Conservation (phyloP, 345 rosid species). For the Bruguiera parviflora region DNA sequence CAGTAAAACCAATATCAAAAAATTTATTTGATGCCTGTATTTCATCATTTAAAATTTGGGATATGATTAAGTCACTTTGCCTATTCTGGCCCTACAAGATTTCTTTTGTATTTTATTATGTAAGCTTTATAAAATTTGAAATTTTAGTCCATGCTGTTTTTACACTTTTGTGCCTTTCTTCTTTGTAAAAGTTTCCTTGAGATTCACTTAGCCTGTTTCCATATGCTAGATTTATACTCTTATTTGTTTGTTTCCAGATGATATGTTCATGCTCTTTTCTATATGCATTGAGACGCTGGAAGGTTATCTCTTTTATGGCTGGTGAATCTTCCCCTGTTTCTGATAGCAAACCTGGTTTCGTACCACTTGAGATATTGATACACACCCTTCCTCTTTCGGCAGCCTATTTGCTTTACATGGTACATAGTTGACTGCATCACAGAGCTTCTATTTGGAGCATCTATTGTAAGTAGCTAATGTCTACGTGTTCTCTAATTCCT, state of each 20-base stretch:
- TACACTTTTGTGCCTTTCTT: background rate
- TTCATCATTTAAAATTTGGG: background rate
- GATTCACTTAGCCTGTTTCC: constrained; percentile 4
- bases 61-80: background rate
- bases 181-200: background rate
- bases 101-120: background rate
- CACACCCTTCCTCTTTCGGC: constrained; percentile 74
- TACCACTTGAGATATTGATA: constrained; percentile 61
- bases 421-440: constrained; percentile 26
- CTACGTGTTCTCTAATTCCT: constrained; percentile 22
- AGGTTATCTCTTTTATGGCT: constrained; percentile 56
- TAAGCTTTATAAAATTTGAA: background rate
- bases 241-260: constrained; percentile 46
- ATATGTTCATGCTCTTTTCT: constrained; percentile 71
- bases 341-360: constrained; percentile 47
- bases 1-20: background rate
- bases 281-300: constrained; percentile 61
- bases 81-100: background rate
- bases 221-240: background rate
- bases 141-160: background rate
- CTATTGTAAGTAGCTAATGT: constrained; percentile 8
- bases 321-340: constrained; percentile 50
- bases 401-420: constrained; percentile 93
- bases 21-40: background rate
- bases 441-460: background rate